phyloP scores from a whole-genome alignment of 306 rosid species.

The Prunus campanulata region DNA sequence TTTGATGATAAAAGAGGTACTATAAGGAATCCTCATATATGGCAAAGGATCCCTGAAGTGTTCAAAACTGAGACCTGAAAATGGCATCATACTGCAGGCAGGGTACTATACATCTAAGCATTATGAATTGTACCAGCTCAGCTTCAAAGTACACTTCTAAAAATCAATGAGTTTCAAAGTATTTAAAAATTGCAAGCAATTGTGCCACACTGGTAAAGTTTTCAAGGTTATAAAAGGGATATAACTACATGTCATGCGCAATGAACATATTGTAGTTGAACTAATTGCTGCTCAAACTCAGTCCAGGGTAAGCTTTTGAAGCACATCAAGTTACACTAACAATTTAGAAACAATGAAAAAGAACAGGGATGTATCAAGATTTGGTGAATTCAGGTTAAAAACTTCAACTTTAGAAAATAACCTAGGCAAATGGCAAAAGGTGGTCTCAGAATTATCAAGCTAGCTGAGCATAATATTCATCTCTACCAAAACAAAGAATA shows the following conservation, averaged over 20 bases:
- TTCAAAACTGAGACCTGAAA: too few relatives aligned
- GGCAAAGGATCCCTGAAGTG: too few relatives aligned
- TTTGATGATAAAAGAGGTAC: too few relatives aligned
- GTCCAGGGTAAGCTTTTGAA: neutral
- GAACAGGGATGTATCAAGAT: neutral
- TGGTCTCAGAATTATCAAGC: neutral
- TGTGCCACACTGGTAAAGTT: neutral
- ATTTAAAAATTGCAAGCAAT: neutral
- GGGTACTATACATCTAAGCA: too few relatives aligned
- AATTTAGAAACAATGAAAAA: too few relatives aligned
- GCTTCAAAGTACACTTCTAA: neutral
- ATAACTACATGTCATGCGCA: neutral
- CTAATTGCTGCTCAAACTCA: neutral
- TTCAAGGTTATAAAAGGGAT: neutral
- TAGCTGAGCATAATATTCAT: neutral
- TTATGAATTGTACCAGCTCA: too few relatives aligned
- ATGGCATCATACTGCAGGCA: too few relatives aligned
- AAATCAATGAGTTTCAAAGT: neutral
- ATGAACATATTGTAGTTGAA: neutral
- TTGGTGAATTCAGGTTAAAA: neutral
- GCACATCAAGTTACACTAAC: neutral
- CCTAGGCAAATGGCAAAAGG: neutral
- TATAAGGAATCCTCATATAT: too few relatives aligned
- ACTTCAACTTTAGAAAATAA: neutral
- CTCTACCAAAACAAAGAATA: neutral